Conservation (phyloP, 164 flowering plant species). For the Chimonanthus salicifolius region DNA sequence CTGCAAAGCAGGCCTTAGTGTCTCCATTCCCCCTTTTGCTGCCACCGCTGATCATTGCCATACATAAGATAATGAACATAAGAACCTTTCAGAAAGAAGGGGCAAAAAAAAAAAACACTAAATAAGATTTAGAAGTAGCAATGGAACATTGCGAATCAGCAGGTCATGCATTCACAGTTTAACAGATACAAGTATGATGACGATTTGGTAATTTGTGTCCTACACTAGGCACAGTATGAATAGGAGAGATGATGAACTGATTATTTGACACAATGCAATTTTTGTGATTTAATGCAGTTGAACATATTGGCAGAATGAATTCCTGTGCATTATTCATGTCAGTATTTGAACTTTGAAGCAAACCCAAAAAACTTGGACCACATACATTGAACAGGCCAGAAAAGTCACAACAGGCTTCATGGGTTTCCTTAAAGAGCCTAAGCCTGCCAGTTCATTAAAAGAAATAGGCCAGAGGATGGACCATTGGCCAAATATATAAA, state of each 20-base stretch:
- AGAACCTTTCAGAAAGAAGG: too few relatives aligned
- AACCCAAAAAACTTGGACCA: too few relatives aligned
- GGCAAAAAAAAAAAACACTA: too few relatives aligned
- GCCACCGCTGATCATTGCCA: slow-evolving; percentile 57
- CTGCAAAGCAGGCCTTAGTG: slow-evolving; percentile 79
- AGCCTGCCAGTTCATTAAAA: too few relatives aligned
- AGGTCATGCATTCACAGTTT: not conserved
- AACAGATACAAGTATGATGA: not conserved
- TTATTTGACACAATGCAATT: not conserved
- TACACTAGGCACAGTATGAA: not conserved
- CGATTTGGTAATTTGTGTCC: not conserved
- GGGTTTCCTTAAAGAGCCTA: too few relatives aligned
- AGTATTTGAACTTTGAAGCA: not conserved
- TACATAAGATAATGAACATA: not conserved
- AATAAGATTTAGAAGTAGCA: not conserved
- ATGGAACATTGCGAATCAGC: not conserved
- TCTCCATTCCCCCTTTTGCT: slow-evolving; percentile 98
- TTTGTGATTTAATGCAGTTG: too few relatives aligned
- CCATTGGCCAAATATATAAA: too few relatives aligned
- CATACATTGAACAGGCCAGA: too few relatives aligned
- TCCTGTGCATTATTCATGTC: too few relatives aligned
- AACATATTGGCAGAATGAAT: too few relatives aligned
- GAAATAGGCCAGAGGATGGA: too few relatives aligned
- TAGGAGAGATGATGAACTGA: not conserved
- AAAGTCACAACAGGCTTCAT: too few relatives aligned